A percentile compares a stretch with the other conserved stretches of the same genome.
These are phyloP conservation scores for Ensete ventricosum DNA, from an alignment of 176 grass and related monocot genomes.

Conservation along the genomic window DNA sequence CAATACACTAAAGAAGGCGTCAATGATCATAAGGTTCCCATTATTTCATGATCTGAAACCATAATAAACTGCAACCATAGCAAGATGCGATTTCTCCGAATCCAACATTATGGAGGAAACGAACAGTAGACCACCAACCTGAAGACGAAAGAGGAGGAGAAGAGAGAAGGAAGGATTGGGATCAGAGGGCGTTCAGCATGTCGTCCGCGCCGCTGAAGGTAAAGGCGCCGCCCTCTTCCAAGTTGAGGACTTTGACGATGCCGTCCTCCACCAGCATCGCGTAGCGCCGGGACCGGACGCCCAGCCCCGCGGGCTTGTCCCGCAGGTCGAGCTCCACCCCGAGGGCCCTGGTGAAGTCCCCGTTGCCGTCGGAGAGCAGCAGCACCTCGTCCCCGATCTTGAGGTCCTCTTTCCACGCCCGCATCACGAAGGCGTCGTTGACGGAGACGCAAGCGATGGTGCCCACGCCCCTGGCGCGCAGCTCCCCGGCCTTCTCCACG, in stretches of 20 bases:
- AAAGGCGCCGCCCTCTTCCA: constrained; percentile 83
- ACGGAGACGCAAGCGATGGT: constrained; percentile 69
- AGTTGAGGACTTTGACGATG: constrained; percentile 81
- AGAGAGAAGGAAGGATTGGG: background rate
- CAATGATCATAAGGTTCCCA: background rate
- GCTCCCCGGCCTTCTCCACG: constrained; percentile 57
- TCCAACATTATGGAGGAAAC: background rate
- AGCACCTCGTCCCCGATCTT: constrained; percentile 58
- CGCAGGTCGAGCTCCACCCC: constrained; percentile 72
- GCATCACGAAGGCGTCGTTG: constrained; percentile 91
- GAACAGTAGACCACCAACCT: background rate
- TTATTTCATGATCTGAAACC: background rate
- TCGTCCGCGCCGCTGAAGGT: constrained; percentile 85
- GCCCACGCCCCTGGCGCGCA: constrained; percentile 63
- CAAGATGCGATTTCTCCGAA: background rate
- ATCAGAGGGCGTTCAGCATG: constrained; percentile 67
- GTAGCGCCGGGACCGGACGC: constrained; percentile 65
- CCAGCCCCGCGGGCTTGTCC: constrained; percentile 65
- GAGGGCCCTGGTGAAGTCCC: constrained; percentile 53
- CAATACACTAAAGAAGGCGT: background rate
- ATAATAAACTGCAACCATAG: background rate
- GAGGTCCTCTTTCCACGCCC: constrained; percentile 71
- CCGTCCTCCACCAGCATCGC: constrained; percentile 76
- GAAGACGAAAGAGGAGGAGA: background rate
- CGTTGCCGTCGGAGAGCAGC: constrained; percentile 72